Evolutionary conservation across 805 yeast genomes (phyloP), one percentile per base, ranked within the genome.

Genomic region (Suhomyces faveliae): DNA sequence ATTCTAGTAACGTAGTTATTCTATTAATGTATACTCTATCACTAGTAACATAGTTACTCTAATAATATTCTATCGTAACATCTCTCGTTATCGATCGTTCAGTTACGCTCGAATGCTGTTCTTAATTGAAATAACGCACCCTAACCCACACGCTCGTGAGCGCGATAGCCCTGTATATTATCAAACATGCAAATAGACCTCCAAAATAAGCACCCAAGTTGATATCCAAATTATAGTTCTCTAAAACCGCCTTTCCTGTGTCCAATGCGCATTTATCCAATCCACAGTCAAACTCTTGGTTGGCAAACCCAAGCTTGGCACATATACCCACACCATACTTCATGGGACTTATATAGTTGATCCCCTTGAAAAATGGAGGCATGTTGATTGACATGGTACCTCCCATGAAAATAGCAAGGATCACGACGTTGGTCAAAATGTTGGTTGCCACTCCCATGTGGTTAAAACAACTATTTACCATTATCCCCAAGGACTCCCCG

Each of bases 401-500:
- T 1, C 89, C 87, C 94, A 89, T 86, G 55, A 86, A 80, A 4
- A 86, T 80, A 5, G 92, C 94, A 43, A 88, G 67, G 2, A 89
- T 80, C 45, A 87, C 68, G 23, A 86, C 61, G 7, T 82, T 76
- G 0, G 91, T 79, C 29, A 89, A 81, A 3, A 87, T 66, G 60
- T 86, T 87, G 13, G 87, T 83, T 0, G 94, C 95, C 58, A 89
- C 80, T 0, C 96, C 96, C 25, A 89, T 78, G 57, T 89, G 89
- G 42, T 72, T 67, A 57, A 89, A 84, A 0, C 85, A 55, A 3
- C 91, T 83, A 58, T 87, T 88, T 49, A 89, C 85, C 43, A 87
- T 75, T 5, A 89, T 86, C 0, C 96, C 97, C 25, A 89, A 70
- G 5, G 92, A 84, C 62, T 89, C 96, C 29, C 96, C 96, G 51